Evolutionary conservation across 768 basidiomycete species (phyloP).

Genomic region (Mycena belliarum): DNA sequence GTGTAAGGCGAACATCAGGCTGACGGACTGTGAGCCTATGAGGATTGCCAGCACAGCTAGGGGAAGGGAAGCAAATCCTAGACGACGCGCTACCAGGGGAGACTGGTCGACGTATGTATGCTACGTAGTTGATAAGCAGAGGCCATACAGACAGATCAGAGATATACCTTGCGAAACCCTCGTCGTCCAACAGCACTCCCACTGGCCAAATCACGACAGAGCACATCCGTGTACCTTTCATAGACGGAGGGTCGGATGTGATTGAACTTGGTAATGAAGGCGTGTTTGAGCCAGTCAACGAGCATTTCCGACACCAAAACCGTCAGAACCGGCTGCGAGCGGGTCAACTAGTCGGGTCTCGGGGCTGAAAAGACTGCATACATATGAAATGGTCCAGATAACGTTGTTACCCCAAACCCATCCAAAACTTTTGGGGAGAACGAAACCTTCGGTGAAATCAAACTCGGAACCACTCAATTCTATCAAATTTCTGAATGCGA

Average conservation of each 20-base stretch:
- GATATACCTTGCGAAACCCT: conserved; percentile 65
- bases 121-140: conserved; percentile 35
- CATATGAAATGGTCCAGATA: conserved; percentile 88
- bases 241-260: conserved; percentile 96
- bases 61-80: conserved; percentile 93
- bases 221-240: conserved; percentile 91
- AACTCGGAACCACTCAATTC: conserved; percentile 92
- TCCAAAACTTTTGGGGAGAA: conserved; percentile 80
- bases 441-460: conserved; percentile 69
- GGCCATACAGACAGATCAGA: background rate
- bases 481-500: conserved; percentile 92
- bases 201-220: conserved; percentile 89
- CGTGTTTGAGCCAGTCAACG: conserved; percentile 99
- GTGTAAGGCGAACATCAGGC: conserved; percentile 56
- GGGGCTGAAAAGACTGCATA: conserved; percentile 35
- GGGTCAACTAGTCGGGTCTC: background rate
- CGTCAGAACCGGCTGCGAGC: conserved; percentile 78
- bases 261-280: conserved; percentile 99
- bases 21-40: conserved; percentile 72
- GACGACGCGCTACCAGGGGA: conserved; percentile 86
- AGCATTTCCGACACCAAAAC: conserved; percentile 90
- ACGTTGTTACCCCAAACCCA: conserved; percentile 81
- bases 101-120: conserved; percentile 95
- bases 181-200: conserved; percentile 70
- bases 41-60: conserved; percentile 82